A percentile compares a stretch with the other conserved stretches of the same genome.
Evolutionary conservation across 495 filamentous ascomycete species (phyloP).

Genomic region (Pyrenula massariospora): DNA sequence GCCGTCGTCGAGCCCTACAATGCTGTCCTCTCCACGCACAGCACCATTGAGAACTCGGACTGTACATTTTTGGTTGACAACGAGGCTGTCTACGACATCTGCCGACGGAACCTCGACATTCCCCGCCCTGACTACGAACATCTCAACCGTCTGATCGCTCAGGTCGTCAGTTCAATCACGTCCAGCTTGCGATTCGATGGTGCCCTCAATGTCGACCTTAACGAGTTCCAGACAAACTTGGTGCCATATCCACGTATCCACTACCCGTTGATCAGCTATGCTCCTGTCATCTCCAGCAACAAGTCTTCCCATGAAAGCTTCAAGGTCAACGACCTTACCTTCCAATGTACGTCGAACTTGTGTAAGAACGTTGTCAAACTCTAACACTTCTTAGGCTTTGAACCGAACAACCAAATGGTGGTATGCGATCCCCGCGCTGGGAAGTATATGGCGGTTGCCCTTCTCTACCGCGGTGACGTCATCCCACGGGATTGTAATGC

Average conservation of each 20-base stretch:
- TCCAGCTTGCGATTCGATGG: slow-evolving; percentile 84
- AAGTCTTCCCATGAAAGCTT: slow-evolving; percentile 86
- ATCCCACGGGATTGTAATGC: slow-evolving; percentile 75
- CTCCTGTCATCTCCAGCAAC: slow-evolving; percentile 69
- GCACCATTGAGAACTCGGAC: slow-evolving; percentile 87
- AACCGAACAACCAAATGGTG: slow-evolving; percentile 95
- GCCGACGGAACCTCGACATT: slow-evolving; percentile 78
- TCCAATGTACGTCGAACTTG: slow-evolving; percentile 54
- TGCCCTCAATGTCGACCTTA: slow-evolving; percentile 83
- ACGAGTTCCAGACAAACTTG: slow-evolving; percentile 92
- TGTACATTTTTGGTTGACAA: slow-evolving; percentile 91
- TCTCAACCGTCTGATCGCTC: slow-evolving; percentile 80
- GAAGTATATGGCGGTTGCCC: slow-evolving; percentile 89
- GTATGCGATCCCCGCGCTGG: slow-evolving; percentile 85
- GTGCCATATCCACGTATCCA: slow-evolving; percentile 88
- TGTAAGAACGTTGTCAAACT: slow-evolving; percentile 15
- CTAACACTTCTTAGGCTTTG: slow-evolving; percentile 45
- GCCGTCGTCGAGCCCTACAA: slow-evolving; percentile 93
- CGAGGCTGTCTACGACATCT: slow-evolving; percentile 89
- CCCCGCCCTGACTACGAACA: slow-evolving; percentile 79
- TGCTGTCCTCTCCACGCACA: slow-evolving; percentile 81
- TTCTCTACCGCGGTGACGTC: slow-evolving; percentile 83
- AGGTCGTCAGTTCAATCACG: slow-evolving; percentile 87
- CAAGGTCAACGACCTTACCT: slow-evolving; percentile 77
- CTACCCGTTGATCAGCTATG: slow-evolving; percentile 83